Percentiles rank a stretch among this genome's conserved stretches.
Evolutionary conservation across 148 eudicot species (phyloP).

Genomic region (Vaccinium vitisidaea): DNA sequence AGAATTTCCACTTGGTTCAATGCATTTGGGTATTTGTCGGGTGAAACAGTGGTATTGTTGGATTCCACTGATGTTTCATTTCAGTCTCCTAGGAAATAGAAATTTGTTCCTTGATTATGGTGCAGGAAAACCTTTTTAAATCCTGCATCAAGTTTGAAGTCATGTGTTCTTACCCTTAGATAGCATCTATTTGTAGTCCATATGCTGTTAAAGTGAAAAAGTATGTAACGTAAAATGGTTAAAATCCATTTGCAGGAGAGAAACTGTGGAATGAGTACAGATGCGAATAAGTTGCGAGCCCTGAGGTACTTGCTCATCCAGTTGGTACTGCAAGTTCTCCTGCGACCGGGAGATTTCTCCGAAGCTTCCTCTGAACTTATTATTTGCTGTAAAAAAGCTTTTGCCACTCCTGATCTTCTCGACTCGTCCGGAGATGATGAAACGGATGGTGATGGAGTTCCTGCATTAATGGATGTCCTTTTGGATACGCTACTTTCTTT

Average conservation of each 20-base stretch:
- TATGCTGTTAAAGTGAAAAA: neutral
- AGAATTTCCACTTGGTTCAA: neutral
- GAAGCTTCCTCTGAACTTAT: constrained; percentile 84
- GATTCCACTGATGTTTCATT: neutral
- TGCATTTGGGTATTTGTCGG: neutral
- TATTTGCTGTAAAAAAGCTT: constrained; percentile 82
- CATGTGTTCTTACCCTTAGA: neutral
- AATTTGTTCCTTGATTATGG: neutral
- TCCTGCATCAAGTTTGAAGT: neutral
- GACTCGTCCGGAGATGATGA: constrained; percentile 79
- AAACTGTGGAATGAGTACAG: constrained; percentile 59
- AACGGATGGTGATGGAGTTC: constrained; percentile 57
- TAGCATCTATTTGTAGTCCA: neutral
- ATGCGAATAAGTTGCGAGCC: constrained; percentile 77
- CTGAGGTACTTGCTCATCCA: constrained; percentile 93
- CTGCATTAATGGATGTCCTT: constrained; percentile 79
- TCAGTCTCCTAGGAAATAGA: neutral
- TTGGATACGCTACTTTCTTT: constrained; percentile 92
- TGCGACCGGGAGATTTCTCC: constrained; percentile 73
- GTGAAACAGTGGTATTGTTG: neutral
- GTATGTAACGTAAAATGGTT: neutral
- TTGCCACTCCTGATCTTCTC: constrained; percentile 54
- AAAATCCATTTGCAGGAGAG: constrained; percentile 51
- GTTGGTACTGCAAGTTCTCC: constrained; percentile 75
- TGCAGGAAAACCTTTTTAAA: neutral